Evolutionary conservation across 2,329 filamentous ascomycete genomes (phyloP).

Genomic region (Penicillium nordicum): DNA sequence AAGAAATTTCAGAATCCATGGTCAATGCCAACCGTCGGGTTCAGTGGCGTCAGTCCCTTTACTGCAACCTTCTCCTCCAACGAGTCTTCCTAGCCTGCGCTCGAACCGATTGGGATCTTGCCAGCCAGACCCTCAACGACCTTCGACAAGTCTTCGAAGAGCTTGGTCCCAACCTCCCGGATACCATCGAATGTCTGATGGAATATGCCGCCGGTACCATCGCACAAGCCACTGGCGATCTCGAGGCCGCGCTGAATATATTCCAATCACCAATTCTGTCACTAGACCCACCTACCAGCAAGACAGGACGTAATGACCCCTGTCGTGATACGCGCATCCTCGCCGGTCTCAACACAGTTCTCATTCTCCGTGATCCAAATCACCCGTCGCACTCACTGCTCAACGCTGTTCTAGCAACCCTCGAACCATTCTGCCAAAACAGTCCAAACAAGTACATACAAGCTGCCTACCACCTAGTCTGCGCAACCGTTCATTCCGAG

Average conservation of each 20-base stretch:
- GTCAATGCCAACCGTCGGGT: constrained; percentile 57
- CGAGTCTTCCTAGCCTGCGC: constrained; percentile 67
- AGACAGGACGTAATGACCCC: constrained; percentile 46
- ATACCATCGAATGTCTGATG: constrained; percentile 52
- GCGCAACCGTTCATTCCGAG: constrained; percentile 63
- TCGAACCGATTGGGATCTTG: constrained; percentile 66
- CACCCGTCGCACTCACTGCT: constrained; percentile 59
- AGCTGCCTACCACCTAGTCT: constrained; percentile 72
- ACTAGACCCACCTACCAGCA: constrained; percentile 44
- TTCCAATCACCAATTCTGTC: constrained; percentile 63
- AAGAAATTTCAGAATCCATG: constrained; percentile 51
- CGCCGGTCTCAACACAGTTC: constrained; percentile 61
- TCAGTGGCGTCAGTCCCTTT: constrained; percentile 63
- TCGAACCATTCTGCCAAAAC: constrained; percentile 64
- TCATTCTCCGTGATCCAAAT: constrained; percentile 65
- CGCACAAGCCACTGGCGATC: constrained; percentile 70
- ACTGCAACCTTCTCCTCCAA: constrained; percentile 68
- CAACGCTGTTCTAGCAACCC: constrained; percentile 58
- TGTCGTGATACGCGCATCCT: constrained; percentile 65
- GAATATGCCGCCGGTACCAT: constrained; percentile 74
- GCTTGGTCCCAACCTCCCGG: constrained; percentile 40
- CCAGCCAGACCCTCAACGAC: constrained; percentile 56
- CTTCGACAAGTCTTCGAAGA: constrained; percentile 50
- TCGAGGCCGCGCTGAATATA: constrained; percentile 63
- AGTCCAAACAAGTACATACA: constrained; percentile 73